These are phyloP conservation scores for Alternaria longipes DNA, from an alignment of 2,329 filamentous ascomycete species.

Conservation along the genomic window DNA sequence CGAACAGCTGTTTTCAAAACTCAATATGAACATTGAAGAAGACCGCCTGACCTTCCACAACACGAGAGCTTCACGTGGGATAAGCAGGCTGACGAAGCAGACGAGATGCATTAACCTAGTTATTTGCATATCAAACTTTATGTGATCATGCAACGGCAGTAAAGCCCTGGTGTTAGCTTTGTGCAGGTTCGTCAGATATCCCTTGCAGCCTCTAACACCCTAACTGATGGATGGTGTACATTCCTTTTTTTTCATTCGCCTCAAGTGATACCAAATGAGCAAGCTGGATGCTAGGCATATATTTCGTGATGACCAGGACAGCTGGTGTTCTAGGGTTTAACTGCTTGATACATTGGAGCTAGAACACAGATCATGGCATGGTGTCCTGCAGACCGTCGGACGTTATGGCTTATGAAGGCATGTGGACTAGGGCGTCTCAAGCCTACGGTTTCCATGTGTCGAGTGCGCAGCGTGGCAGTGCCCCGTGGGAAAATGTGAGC, in stretches of 20 bases:
- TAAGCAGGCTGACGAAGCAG: background rate
- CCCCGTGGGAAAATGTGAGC: background rate
- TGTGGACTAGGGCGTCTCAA: background rate
- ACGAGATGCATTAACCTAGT: background rate
- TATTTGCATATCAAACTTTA: background rate
- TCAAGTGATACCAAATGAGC: background rate
- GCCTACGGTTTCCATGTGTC: background rate
- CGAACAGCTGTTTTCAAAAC: background rate
- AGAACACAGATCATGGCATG: background rate
- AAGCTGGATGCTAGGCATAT: background rate
- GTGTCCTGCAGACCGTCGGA: background rate
- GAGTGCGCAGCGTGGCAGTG: background rate
- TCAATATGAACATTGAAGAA: background rate
- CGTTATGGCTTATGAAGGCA: background rate
- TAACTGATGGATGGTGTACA: background rate
- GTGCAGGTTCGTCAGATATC: background rate
- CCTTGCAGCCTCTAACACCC: background rate
- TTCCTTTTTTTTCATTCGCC: background rate
- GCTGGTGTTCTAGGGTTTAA: background rate
- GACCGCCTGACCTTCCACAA: background rate
- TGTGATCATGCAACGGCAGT: background rate
- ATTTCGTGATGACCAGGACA: background rate
- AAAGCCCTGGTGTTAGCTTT: background rate
- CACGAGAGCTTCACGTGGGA: background rate
- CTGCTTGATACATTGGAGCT: background rate